Percentiles rank a stretch among this genome's conserved stretches.
These are phyloP conservation scores for Beta macrorhiza DNA, from an alignment of 179 eudicot species.

Conservation along the genomic window DNA sequence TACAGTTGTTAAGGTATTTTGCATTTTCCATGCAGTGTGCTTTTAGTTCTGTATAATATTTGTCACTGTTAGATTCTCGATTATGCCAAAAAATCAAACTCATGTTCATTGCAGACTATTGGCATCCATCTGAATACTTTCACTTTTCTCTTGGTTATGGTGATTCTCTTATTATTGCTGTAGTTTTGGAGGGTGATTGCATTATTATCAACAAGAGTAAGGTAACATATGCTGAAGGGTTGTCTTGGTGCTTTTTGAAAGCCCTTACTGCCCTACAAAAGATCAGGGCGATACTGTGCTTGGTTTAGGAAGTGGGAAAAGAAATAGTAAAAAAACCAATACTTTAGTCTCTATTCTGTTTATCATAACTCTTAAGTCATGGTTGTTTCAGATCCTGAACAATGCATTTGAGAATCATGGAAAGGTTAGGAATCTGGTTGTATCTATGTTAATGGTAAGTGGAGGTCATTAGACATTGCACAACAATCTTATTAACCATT, in stretches of 20 bases:
- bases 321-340: background rate
- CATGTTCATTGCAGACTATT: background rate
- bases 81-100: background rate
- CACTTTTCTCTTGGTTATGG: background rate
- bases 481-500: background rate
- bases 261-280: background rate
- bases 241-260: background rate
- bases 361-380: background rate
- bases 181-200: background rate
- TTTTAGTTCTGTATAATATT: background rate
- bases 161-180: background rate
- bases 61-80: background rate
- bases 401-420: background rate
- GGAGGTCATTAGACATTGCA: background rate
- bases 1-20: constrained; percentile 81
- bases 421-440: background rate
- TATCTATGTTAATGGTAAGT: background rate
- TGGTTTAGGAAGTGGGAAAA: background rate
- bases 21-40: background rate
- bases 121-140: background rate
- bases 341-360: background rate
- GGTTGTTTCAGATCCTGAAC: background rate
- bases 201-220: background rate
- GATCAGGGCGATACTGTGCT: background rate
- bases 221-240: background rate